Percentiles rank a stretch among this genome's conserved stretches.
Evolutionary conservation across 345 rosid species (phyloP).

Genomic region (Eucalyptus polybractea): DNA sequence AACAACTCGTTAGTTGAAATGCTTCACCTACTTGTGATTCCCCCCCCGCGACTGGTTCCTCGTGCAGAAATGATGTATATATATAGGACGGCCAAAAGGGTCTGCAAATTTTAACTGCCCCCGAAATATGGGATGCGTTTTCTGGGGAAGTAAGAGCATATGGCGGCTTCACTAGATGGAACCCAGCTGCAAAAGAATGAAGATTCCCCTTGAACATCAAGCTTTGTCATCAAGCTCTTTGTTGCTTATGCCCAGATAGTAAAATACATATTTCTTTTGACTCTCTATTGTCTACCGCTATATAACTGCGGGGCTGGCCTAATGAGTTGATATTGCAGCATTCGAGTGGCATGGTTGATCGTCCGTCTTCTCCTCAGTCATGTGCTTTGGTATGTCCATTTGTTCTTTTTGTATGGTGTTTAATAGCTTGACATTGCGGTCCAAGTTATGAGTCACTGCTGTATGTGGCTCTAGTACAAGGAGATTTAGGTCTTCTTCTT

Average conservation of each 20-base stretch:
- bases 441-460: neutral
- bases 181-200: neutral
- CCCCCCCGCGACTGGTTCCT: neutral
- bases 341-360: neutral
- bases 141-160: neutral
- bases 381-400: neutral
- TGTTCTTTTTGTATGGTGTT: neutral
- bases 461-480: neutral
- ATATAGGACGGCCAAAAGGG: neutral
- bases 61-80: neutral
- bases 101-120: neutral
- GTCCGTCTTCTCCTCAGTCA: neutral
- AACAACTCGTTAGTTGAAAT: neutral
- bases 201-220: neutral
- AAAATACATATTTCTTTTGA: neutral
- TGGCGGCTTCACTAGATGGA: neutral
- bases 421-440: neutral
- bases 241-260: neutral
- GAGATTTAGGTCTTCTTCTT: neutral
- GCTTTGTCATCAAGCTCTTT: neutral
- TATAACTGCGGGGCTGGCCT: neutral
- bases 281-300: neutral
- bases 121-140: neutral
- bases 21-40: neutral
- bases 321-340: neutral